These are phyloP conservation scores for Arbutus unedo DNA, from an alignment of 148 eudicot genomes.

Conservation along the genomic window DNA sequence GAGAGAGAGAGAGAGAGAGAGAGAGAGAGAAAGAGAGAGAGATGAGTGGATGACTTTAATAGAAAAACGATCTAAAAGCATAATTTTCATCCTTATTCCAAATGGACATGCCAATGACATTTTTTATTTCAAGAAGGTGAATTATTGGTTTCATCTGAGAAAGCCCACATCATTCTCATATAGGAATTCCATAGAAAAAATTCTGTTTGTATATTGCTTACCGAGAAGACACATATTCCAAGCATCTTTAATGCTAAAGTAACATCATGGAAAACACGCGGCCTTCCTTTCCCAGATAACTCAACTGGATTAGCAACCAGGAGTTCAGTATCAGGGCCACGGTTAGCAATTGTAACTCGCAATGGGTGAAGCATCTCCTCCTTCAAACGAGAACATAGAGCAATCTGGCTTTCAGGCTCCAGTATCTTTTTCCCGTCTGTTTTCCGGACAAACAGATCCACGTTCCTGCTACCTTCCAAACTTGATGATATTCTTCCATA, in stretches of 20 bases:
- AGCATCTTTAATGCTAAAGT: constrained; percentile 66
- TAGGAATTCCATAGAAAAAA: too few species aligned
- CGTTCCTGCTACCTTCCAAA: constrained; percentile 52
- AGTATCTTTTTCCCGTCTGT: constrained; percentile 66
- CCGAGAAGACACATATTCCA: constrained; percentile 74
- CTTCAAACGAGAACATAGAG: constrained; percentile 61
- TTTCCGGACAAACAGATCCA: constrained; percentile 69
- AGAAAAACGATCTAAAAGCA: too few species aligned
- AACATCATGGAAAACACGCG: constrained; percentile 80
- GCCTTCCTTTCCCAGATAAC: constrained; percentile 80
- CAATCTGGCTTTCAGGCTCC: constrained; percentile 39
- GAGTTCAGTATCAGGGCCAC: constrained; percentile 92
- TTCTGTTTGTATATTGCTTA: too few species aligned
- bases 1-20: background rate
- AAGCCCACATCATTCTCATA: too few species aligned
- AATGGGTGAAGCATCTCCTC: constrained; percentile 81
- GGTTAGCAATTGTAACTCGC: constrained; percentile 66
- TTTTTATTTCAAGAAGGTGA: too few species aligned
- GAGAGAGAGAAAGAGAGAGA: background rate
- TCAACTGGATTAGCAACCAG: constrained; percentile 95
- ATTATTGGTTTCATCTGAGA: too few species aligned
- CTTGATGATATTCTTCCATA: constrained; percentile 64
- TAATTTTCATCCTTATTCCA: too few species aligned
- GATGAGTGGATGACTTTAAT: too few species aligned
- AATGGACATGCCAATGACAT: too few species aligned